These are phyloP conservation scores for Cladobotryum protrusum DNA, from an alignment of 2,329 filamentous ascomycete genomes.

Conservation along the genomic window DNA sequence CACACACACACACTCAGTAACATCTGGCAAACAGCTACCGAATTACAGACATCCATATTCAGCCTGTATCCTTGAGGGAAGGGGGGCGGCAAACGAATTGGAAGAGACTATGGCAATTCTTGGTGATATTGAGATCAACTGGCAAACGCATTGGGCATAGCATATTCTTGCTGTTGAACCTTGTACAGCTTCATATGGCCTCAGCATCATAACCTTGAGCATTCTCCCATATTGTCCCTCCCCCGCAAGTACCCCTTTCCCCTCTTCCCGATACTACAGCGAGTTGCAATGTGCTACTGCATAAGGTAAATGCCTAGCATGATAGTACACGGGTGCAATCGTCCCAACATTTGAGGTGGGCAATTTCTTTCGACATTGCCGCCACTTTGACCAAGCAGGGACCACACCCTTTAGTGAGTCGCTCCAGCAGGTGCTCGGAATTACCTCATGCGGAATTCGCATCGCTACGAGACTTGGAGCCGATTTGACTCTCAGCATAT, in stretches of 20 bases:
- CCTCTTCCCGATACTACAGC: conserved; percentile 3
- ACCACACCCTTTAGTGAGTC: conserved; percentile 3
- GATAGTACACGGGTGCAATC: too few relatives aligned
- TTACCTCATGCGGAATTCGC: conserved; percentile 16
- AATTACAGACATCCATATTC: too few relatives aligned
- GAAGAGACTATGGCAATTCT: neutral
- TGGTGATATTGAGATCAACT: neutral
- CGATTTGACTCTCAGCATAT: conserved; percentile 2
- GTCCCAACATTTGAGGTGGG: too few relatives aligned
- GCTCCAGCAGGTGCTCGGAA: conserved; percentile 21
- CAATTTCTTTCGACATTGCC: too few relatives aligned
- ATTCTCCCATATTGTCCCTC: neutral
- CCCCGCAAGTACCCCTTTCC: neutral
- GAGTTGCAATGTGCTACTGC: conserved; percentile 6
- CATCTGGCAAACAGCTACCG: too few relatives aligned
- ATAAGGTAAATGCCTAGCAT: too few relatives aligned
- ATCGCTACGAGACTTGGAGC: conserved; percentile 2
- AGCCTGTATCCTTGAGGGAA: too few relatives aligned
- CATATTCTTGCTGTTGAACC: conserved; percentile 4
- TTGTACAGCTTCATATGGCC: neutral
- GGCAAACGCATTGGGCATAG: neutral
- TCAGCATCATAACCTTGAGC: neutral
- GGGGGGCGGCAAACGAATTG: neutral
- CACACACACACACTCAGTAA: neutral
- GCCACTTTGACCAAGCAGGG: conserved; percentile 3